A percentile compares a stretch with the other conserved stretches of the same genome.
Conservation (phyloP, 768 basidiomycete genomes). For the Boletus edulis region DNA sequence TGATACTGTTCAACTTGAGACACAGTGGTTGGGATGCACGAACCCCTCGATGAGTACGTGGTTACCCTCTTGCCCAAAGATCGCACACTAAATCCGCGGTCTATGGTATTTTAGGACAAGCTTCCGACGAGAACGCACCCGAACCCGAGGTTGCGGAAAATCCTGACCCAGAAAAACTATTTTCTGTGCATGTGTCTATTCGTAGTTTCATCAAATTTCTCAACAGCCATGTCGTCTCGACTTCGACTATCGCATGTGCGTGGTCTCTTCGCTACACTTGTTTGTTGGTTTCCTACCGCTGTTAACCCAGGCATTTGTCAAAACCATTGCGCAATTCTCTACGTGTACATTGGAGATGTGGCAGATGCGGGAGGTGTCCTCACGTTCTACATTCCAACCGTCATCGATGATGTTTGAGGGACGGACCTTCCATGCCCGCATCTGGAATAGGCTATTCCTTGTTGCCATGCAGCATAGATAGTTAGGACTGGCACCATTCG, state of each 20-base stretch:
- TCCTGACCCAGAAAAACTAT: slow-evolving; percentile 55
- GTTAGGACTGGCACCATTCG: too few species aligned
- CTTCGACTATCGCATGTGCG: slow-evolving; percentile 83
- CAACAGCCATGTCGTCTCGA: slow-evolving; percentile 75
- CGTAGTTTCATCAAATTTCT: slow-evolving; percentile 81
- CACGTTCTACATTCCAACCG: slow-evolving; percentile 85
- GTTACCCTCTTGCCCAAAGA: not conserved
- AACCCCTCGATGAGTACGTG: slow-evolving; percentile 55
- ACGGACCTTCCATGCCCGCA: not conserved
- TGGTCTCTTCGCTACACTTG: slow-evolving; percentile 1
- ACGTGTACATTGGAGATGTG: slow-evolving; percentile 84
- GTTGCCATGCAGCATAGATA: not conserved
- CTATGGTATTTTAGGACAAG: slow-evolving; percentile 18
- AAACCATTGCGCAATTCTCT: slow-evolving; percentile 81
- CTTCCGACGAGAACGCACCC: slow-evolving; percentile 31
- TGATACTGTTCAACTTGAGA: slow-evolving; percentile 74
- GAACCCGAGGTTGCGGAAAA: slow-evolving; percentile 36
- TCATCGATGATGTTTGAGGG: slow-evolving; percentile 52
- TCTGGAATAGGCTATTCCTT: not conserved
- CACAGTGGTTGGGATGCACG: slow-evolving; percentile 72
- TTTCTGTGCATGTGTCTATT: slow-evolving; percentile 66
- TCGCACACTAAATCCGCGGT: not conserved
- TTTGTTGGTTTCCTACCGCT: not conserved
- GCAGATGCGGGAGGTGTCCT: slow-evolving; percentile 79
- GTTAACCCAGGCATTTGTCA: slow-evolving; percentile 66